Conservation (phyloP, 1,139 yeast genomes). For the Blastobotrys petasosporus region DNA sequence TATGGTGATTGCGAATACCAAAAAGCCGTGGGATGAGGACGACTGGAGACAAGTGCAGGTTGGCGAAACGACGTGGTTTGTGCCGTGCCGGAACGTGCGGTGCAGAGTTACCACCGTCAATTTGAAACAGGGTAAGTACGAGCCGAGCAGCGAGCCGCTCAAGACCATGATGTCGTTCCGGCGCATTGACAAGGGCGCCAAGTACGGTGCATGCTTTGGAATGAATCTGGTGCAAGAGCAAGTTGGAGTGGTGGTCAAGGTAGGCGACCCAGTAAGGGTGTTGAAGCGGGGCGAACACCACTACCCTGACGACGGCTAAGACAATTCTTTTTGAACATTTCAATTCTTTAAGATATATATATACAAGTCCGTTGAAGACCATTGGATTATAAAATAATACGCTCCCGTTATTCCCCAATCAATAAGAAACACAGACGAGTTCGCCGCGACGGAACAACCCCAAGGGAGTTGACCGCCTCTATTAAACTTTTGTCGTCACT, state of each 20-base stretch:
- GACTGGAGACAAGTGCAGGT: conserved; percentile 34
- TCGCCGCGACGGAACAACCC: no score
- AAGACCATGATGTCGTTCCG: conserved; percentile 36
- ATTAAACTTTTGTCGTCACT: not conserved
- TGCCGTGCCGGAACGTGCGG: conserved; percentile 34
- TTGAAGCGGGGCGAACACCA: conserved; percentile 23
- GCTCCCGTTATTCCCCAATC: not conserved
- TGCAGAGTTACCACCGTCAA: conserved; percentile 41
- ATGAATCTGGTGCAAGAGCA: conserved; percentile 34
- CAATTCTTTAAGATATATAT: conserved; percentile 2
- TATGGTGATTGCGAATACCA: conserved; percentile 32
- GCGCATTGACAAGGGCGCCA: conserved; percentile 35
- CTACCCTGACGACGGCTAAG: conserved; percentile 12
- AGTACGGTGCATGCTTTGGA: conserved; percentile 37
- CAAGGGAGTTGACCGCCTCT: no score
- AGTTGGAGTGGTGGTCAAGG: conserved; percentile 25
- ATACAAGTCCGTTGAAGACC: conserved; percentile 11
- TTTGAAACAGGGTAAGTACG: conserved; percentile 31
- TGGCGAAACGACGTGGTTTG: conserved; percentile 27
- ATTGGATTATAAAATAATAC: not conserved
- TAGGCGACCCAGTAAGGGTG: conserved; percentile 31
- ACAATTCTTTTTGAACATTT: not conserved
- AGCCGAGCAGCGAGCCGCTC: conserved; percentile 32
- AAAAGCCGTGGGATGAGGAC: conserved; percentile 37
- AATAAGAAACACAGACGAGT: not conserved